phyloP scores from a whole-genome alignment of 2,329 filamentous ascomycete species.

The Aspergillus sojae region DNA sequence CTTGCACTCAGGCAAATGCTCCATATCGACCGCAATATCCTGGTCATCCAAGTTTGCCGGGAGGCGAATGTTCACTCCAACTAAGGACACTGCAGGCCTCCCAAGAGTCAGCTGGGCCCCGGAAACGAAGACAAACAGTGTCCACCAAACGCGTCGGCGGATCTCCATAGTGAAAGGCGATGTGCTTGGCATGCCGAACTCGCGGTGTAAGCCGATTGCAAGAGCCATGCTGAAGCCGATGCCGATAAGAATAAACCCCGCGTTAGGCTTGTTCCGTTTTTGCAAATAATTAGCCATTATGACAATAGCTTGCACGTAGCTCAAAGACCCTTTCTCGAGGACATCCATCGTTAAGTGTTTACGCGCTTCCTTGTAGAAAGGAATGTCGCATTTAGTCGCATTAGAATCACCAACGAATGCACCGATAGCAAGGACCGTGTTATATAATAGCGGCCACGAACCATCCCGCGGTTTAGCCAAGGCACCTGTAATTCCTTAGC shows the following conservation, averaged over 20 bases:
- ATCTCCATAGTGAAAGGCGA: conserved; percentile 25
- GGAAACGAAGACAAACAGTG: conserved; percentile 24
- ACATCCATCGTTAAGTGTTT: conserved; percentile 24
- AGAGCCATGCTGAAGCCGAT: conserved; percentile 26
- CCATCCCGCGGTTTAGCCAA: conserved; percentile 22
- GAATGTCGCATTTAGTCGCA: conserved; percentile 19
- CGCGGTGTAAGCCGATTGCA: conserved; percentile 21
- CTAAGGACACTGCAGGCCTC: conserved; percentile 22
- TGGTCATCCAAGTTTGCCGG: conserved; percentile 24
- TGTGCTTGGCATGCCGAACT: conserved; percentile 25
- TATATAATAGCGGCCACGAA: conserved; percentile 23
- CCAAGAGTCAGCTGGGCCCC: conserved; percentile 21
- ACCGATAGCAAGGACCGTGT: conserved; percentile 22
- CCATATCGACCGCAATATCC: conserved; percentile 25
- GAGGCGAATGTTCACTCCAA: conserved; percentile 22
- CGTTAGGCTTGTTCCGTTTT: conserved; percentile 25
- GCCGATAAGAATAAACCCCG: conserved; percentile 22
- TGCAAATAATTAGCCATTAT: conserved; percentile 24
- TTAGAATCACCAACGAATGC: conserved; percentile 23
- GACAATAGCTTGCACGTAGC: conserved; percentile 23
- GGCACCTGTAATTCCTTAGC: conserved; percentile 15
- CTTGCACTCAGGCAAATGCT: conserved; percentile 17
- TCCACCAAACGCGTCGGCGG: conserved; percentile 26
- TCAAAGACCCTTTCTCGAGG: conserved; percentile 23
- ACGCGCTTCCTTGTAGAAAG: conserved; percentile 22